Conservation (phyloP, 1,284 basidiomycete genomes). For the Tremellales sp. region DNA sequence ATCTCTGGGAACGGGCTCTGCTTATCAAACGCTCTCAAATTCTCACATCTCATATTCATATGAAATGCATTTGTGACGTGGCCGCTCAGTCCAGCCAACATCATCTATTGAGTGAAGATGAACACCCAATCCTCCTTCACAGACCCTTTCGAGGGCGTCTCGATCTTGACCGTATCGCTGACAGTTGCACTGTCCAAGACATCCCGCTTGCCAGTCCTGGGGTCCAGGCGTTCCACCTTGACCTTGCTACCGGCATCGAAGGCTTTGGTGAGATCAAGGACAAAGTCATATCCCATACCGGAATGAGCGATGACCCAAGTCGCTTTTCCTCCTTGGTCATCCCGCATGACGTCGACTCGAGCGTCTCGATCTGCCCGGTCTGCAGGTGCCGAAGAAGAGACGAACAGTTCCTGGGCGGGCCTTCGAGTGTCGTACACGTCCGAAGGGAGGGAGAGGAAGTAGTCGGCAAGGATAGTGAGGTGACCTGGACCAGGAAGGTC, state of each 20-base stretch:
- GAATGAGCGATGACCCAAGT: conserved; percentile 1
- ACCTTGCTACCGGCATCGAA: neutral
- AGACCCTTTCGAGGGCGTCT: neutral
- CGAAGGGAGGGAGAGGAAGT: conserved; percentile 1
- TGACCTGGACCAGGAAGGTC: neutral
- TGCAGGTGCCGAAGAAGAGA: neutral
- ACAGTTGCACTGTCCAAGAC: neutral
- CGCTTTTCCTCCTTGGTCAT: neutral
- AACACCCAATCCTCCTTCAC: conserved; percentile 5
- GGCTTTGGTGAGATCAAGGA: neutral
- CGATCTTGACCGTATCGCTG: neutral
- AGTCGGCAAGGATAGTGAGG: conserved; percentile 1
- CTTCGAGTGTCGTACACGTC: neutral
- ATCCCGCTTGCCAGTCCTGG: neutral
- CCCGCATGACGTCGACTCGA: conserved; percentile 5
- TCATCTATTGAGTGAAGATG: too few species aligned
- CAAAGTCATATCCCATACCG: conserved; percentile 1
- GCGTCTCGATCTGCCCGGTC: conserved; percentile 1
- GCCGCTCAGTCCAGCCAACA: too few species aligned
- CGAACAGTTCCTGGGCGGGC: conserved; percentile 4
- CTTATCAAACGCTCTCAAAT: too few species aligned
- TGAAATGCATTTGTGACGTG: too few species aligned
- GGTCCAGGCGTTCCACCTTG: neutral
- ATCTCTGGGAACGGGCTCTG: neutral
- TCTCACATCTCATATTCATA: too few species aligned